phyloP scores from a whole-genome alignment of 2,329 filamentous ascomycete genomes.

The Coniochaeta ligniaria region DNA sequence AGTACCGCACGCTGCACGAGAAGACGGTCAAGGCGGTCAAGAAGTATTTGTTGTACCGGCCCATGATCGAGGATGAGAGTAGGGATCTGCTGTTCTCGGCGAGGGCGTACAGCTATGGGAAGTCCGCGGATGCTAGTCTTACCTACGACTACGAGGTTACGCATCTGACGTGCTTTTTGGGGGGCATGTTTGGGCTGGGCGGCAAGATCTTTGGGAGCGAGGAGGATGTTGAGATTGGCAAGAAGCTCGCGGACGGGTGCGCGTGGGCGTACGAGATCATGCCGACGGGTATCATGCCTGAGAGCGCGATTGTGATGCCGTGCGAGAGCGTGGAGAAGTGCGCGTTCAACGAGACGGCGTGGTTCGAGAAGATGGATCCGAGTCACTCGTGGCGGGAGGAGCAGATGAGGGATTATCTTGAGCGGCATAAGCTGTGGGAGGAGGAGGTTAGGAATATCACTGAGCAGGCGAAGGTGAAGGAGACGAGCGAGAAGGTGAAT shows the following conservation, averaged over 20 bases:
- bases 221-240: conserved; percentile 55
- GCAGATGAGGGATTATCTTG: conserved; percentile 34
- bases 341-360: conserved; percentile 44
- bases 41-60: conserved; percentile 68
- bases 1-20: conserved; percentile 69
- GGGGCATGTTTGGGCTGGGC: conserved; percentile 62
- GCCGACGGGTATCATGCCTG: conserved; percentile 58
- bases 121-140: conserved; percentile 29
- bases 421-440: conserved; percentile 27
- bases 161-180: conserved; percentile 61
- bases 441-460: conserved; percentile 5
- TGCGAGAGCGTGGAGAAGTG: conserved; percentile 42
- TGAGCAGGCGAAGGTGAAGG: conserved; percentile 7
- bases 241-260: conserved; percentile 60
- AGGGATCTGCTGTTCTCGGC: conserved; percentile 70
- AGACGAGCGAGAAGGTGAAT: not conserved
- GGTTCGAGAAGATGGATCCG: conserved; percentile 42
- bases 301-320: conserved; percentile 38
- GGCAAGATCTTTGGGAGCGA: conserved; percentile 53
- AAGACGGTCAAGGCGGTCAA: conserved; percentile 61
- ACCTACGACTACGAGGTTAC: conserved; percentile 51
- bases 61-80: conserved; percentile 57
- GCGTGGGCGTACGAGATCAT: conserved; percentile 62
- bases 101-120: conserved; percentile 42
- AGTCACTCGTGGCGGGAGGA: conserved; percentile 32